Evolutionary conservation across 305 asterid genomes (phyloP), one percentile per base, ranked within the genome.

Genomic region (Striga hermonthica): DNA sequence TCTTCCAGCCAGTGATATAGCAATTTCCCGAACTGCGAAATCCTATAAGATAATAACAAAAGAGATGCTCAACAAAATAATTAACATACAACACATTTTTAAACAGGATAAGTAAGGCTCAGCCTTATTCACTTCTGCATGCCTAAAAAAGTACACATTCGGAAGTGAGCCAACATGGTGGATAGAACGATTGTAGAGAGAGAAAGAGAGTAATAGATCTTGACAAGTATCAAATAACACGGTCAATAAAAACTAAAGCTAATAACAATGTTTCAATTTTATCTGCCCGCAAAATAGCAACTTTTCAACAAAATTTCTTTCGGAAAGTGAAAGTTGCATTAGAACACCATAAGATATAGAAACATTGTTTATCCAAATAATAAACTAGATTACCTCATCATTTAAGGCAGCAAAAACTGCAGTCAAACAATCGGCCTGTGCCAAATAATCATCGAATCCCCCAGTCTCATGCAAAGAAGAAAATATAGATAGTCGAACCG

Each of bases 361-460:
- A 55, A 60, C 22, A 55, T 56, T 22, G 62, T 59, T 43, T 53
- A 71, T 61, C 47, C 31, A 61, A 45, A 74, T 45, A 12, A 47
- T 38, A 15, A 65, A 64, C 73, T 64, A 68, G 45, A 74, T 72
- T 84, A 93, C 98, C 97, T 93, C 98, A 40, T 92, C 98, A 84
- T 93, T 93, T 60, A 93, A 76, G 79, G 98, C 97, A 66, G 98
- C 95, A 80, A 93, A 93, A 54, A 93, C 81, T 59, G 97, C 95
- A 63, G 95, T 86, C 83, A 93, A 79, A 83, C 97, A 84, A 84
- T 93, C 92, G 45, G 97, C 99, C 79, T 93, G 97, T 41, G 99
- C 95, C 76, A 93, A 82, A 82, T 83, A 90, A 74, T 88, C 95
- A 73, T 93, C 96, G 69, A 93, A 85, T 59, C 88, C 95, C 66